phyloP scores from a whole-genome alignment of 2,329 filamentous ascomycete genomes.

The Calcarisporium arbuscula region DNA sequence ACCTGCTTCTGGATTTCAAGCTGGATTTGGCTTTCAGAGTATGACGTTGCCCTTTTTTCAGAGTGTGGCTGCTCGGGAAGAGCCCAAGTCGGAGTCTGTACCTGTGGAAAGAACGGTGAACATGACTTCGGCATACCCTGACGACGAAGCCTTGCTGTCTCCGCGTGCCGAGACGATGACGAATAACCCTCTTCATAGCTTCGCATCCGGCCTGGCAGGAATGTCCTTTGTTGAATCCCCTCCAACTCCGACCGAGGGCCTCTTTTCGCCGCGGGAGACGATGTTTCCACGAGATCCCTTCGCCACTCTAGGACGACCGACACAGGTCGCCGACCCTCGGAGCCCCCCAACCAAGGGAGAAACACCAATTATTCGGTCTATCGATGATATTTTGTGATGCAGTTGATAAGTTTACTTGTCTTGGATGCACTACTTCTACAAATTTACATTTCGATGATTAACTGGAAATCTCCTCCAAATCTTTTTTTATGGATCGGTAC shows the following conservation, averaged over 20 bases:
- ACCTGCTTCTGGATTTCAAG: constrained; percentile 36
- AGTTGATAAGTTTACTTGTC: no score
- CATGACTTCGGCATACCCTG: constrained; percentile 26
- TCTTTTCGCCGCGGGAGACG: constrained; percentile 47
- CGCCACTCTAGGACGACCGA: constrained; percentile 43
- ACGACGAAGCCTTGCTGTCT: constrained; percentile 58
- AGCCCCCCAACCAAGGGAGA: constrained; percentile 70
- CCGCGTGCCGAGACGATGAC: constrained; percentile 69
- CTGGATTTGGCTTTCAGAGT: constrained; percentile 36
- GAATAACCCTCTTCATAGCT: constrained; percentile 54
- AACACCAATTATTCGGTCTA: constrained; percentile 69
- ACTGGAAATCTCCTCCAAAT: no score
- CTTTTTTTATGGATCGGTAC: no score
- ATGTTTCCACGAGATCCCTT: constrained; percentile 50
- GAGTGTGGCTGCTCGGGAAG: constrained; percentile 12
- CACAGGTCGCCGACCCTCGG: constrained; percentile 56
- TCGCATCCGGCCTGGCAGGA: constrained; percentile 34
- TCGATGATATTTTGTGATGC: constrained; percentile 65
- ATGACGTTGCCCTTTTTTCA: constrained; percentile 21
- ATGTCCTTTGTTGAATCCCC: constrained; percentile 48
- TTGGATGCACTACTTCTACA: background rate
- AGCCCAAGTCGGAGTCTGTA: constrained; percentile 11
- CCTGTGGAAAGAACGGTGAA: constrained; percentile 28
- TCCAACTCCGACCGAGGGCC: constrained; percentile 43
- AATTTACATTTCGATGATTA: constrained; percentile 10